Conservation (phyloP, 2,329 filamentous ascomycete species). For the Penicillium oxalicum region DNA sequence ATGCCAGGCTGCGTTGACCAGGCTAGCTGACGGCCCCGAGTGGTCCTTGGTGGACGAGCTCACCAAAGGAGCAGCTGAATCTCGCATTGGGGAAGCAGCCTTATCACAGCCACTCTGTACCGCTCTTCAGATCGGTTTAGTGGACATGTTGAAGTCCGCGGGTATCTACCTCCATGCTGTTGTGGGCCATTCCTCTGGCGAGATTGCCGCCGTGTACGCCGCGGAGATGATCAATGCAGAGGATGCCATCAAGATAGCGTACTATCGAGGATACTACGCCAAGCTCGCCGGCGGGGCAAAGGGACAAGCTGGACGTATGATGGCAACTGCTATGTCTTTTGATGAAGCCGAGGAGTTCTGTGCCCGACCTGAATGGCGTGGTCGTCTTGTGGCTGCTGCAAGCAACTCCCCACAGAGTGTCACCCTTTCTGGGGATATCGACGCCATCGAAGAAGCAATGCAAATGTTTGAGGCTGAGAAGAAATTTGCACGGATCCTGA, state of each 20-base stretch:
- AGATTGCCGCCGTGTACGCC: constrained; percentile 28
- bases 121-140: constrained; percentile 25
- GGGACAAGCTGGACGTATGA: not conserved
- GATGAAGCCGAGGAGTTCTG: not conserved
- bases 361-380: not conserved
- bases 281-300: not conserved
- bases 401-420: not conserved
- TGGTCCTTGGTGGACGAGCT: too few relatives aligned
- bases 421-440: not conserved
- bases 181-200: constrained; percentile 27
- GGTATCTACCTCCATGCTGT: constrained; percentile 17
- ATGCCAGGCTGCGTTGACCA: too few relatives aligned
- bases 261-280: constrained; percentile 17
- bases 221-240: constrained; percentile 8
- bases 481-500: not conserved
- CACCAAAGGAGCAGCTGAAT: too few relatives aligned
- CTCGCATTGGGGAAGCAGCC: constrained; percentile 2
- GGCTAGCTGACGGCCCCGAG: too few relatives aligned
- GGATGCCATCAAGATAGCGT: constrained; percentile 16
- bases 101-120: constrained; percentile 26
- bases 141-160: constrained; percentile 18
- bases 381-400: not conserved
- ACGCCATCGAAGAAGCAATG: not conserved
- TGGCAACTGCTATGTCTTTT: not conserved
- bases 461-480: not conserved